Base-by-base conservation (phyloP, 345 rosid species). In the Microthlaspi erraticum region DNA sequence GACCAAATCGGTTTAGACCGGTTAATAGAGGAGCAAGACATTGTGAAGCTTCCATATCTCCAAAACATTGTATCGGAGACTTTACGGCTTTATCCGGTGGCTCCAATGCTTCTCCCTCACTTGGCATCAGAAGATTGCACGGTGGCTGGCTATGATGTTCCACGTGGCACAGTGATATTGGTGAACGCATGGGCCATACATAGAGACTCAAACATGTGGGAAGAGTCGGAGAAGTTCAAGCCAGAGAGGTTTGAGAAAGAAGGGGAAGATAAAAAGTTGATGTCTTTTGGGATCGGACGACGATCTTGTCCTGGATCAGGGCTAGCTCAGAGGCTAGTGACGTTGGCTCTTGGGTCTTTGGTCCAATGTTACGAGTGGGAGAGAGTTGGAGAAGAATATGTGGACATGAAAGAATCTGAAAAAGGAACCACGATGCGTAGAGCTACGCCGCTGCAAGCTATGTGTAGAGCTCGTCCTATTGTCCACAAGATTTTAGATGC, bases 251-350 rank as follows among this genome's bases (percentile, higher is more conserved):
- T 60, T 38, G 51, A 60, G 50, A 60, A 70, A 14, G 20, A 60
- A 38, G 79, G 49, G 0, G 77, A 61, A 17, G 57, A 71, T 8
- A 41, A 49, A 6, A 85, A 75, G 58, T 10, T 75, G 18, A 11
- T 83, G 68, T 49, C 82, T 1, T 83, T 83, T 23, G 85, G 86
- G 45, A 81, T 60, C 1, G 75, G 74, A 29, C 74, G 67, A 70
- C 67, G 74, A 70, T 10, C 74, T 60, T 70, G 74, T 39, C 87
- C 83, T 10, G 87, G 83, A 5, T 70, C 77, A 5, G 69, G 56
- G 31, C 39, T 85, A 13, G 85, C 81, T 16, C 79, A 77, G 6
- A 68, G 82, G 3, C 65, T 81, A 2, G 59, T 85, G 14, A 67
- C 77, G 6, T 58, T 73, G 38, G 61, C 81, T 14, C 52, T 85